Evolutionary conservation across 202 grass and related monocot species (phyloP), one percentile per base, ranked within the genome.

Genomic region (Sporobolus alterniflorus): DNA sequence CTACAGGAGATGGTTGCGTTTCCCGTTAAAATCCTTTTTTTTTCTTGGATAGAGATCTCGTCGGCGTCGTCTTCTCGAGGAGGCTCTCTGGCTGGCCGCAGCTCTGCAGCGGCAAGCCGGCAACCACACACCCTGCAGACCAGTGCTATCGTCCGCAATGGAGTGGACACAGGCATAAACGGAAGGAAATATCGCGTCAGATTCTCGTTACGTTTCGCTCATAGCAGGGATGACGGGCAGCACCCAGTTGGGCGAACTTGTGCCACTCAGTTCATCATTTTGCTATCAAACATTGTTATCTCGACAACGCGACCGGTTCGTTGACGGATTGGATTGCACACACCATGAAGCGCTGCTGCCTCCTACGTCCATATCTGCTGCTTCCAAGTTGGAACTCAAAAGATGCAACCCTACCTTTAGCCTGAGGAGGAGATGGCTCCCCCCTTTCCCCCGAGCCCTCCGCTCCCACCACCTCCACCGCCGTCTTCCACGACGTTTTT

Each of bases 241-340:
- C 36, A 70, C 42, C 63, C 43, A 39, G 11, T 21, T 11, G 30
- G 80, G 43, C 3, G 15, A 34, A 63, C 11, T 50, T 64, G 31
- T n/a, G 20, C 69, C 76, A 55, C 69, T 55, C 34, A 26, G 65
- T 67, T 36, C 59, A 82, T 64, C 25, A 24, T 55, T 32, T 21
- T 57, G 70, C 52, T 39, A 57, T 76, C 81, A 48, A 25, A 74
- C 86, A 54, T 67, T 62, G 75, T 81, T 33, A 11, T 74, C 81
- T 16, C 46, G 71, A n/a, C n/a, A n/a, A 77, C 56, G n/a, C n/a
- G 56, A 44, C 70, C 6, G 60, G 24, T 21, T 70, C 17, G 64
- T 81, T 63, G 76, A 71, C 72, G 30, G 76, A 75, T 80, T 70
- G 54, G 87, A 85, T 80, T 44, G 64, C 44, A 7, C 21, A 61